phyloP scores from a whole-genome alignment of 352 stramenopile species.

The Phytopythium cucurbitacearum region DNA sequence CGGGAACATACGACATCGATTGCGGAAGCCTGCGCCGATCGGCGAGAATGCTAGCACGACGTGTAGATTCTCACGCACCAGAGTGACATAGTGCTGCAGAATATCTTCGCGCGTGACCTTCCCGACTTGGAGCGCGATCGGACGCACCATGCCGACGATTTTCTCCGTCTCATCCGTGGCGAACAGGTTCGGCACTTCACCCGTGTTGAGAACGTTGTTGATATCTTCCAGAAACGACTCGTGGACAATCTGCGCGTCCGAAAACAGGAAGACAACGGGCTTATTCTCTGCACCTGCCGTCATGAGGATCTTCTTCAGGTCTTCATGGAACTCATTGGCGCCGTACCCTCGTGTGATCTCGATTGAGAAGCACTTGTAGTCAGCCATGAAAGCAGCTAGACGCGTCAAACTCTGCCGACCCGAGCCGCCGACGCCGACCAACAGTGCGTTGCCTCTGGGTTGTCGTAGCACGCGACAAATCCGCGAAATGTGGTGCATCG shows the following conservation, averaged over 20 bases:
- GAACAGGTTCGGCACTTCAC: slow-evolving; percentile 93
- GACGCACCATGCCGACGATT: slow-evolving; percentile 83
- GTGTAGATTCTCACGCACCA: slow-evolving; percentile 94
- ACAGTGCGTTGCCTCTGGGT: slow-evolving; percentile 87
- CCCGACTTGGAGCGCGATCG: slow-evolving; percentile 65
- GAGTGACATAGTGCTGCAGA: slow-evolving; percentile 81
- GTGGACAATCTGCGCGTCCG: slow-evolving; percentile 90
- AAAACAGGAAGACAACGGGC: slow-evolving; percentile 91
- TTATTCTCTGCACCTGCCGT: slow-evolving; percentile 84
- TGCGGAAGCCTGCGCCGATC: slow-evolving; percentile 90
- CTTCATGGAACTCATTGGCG: slow-evolving; percentile 89
- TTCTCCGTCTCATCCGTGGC: slow-evolving; percentile 89
- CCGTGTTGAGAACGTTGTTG: slow-evolving; percentile 94
- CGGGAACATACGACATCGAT: slow-evolving; percentile 92
- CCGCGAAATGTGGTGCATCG: slow-evolving; percentile 91
- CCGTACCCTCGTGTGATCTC: slow-evolving; percentile 92
- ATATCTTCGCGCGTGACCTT: slow-evolving; percentile 86
- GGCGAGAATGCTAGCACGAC: slow-evolving; percentile 92
- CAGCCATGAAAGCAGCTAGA: slow-evolving; percentile 88
- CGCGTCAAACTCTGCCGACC: slow-evolving; percentile 90
- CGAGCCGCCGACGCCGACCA: slow-evolving; percentile 90
- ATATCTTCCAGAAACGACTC: slow-evolving; percentile 94
- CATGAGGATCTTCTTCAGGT: slow-evolving; percentile 91
- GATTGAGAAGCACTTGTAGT: slow-evolving; percentile 90
- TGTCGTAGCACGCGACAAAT: slow-evolving; percentile 92